These are phyloP conservation scores for Rhodamnia rubescens DNA, from an alignment of 345 rosid species.

Conservation along the genomic window DNA sequence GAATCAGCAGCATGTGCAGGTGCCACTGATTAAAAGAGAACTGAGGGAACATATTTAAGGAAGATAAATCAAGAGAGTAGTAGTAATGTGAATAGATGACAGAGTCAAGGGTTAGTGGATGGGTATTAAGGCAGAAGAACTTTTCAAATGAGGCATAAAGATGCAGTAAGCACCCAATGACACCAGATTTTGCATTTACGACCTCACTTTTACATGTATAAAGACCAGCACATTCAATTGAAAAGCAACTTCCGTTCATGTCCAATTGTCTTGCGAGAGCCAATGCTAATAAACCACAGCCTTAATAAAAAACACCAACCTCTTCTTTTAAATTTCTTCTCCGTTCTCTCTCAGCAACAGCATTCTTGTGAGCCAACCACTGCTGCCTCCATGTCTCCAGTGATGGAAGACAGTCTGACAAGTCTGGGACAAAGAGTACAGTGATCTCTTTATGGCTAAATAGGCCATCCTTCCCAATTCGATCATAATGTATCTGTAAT, in stretches of 20 bases:
- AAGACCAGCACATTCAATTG: background rate
- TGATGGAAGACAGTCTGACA: constrained; percentile 84
- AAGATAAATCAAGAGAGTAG: background rate
- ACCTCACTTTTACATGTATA: background rate
- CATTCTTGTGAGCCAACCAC: constrained; percentile 76
- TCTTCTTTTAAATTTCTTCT: constrained; percentile 45
- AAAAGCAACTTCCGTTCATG: background rate
- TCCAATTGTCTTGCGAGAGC: background rate
- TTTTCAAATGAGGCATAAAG: background rate
- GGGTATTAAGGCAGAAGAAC: background rate
- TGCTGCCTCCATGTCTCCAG: constrained; percentile 65
- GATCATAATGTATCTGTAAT: constrained; percentile 88
- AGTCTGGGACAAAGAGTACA: constrained; percentile 85
- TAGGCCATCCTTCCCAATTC: constrained; percentile 74
- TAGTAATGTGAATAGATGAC: background rate
- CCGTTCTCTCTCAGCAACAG: constrained; percentile 51
- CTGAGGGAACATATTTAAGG: background rate
- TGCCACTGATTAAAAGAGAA: background rate
- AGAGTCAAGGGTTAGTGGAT: background rate
- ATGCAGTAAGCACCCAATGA: background rate
- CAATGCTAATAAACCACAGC: background rate
- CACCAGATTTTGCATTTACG: background rate
- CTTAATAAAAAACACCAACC: background rate
- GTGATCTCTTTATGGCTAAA: constrained; percentile 84
- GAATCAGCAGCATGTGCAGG: background rate